Evolutionary conservation across 1,139 yeast genomes (phyloP).

Genomic region (Taiozyma sp.): DNA sequence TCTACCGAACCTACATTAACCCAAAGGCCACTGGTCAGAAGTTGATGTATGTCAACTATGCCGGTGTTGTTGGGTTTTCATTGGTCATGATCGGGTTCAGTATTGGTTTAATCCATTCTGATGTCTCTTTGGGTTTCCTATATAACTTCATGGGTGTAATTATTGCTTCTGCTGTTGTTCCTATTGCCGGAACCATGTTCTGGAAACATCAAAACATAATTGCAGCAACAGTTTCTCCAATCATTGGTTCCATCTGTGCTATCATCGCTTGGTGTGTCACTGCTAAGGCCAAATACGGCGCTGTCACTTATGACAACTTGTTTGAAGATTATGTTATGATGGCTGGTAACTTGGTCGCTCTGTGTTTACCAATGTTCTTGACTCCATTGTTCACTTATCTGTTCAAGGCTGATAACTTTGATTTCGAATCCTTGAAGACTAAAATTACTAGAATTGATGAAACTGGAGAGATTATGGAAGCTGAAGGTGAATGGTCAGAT

Average conservation of each 20-base stretch:
- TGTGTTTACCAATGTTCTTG: constrained; percentile 66
- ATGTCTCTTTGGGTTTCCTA: constrained; percentile 80
- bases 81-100: constrained; percentile 72
- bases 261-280: constrained; percentile 64
- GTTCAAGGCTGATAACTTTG: constrained; percentile 68
- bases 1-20: constrained; percentile 74
- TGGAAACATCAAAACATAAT: constrained; percentile 61
- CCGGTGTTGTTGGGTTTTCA: constrained; percentile 49
- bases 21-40: constrained; percentile 73
- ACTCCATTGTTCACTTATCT: constrained; percentile 61
- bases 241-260: constrained; percentile 57
- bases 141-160: constrained; percentile 86
- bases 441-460: constrained; percentile 61
- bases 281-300: constrained; percentile 49
- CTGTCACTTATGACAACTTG: constrained; percentile 56
- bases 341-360: constrained; percentile 80
- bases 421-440: constrained; percentile 55
- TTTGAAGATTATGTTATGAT: constrained; percentile 81
- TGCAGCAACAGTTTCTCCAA: constrained; percentile 60
- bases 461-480: constrained; percentile 50
- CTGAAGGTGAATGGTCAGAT: constrained; percentile 31
- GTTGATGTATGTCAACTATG: constrained; percentile 40
- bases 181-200: constrained; percentile 66
- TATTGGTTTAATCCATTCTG: constrained; percentile 77
- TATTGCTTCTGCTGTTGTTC: constrained; percentile 81